Base-by-base conservation (phyloP, 345 rosid genomes). In the Citrus hindsii region DNA sequence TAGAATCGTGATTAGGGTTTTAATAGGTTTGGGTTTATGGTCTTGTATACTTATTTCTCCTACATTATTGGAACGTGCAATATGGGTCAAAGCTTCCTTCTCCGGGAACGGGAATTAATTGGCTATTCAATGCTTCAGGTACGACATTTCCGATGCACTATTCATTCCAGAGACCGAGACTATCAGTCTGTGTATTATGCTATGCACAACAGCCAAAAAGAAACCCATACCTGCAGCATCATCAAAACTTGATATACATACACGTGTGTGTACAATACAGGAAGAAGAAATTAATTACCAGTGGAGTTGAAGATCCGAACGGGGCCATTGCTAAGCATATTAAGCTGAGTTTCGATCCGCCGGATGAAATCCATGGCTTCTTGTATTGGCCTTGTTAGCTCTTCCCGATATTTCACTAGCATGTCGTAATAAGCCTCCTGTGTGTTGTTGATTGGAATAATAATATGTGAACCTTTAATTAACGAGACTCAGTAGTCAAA, bases 301-400 rank as follows among this genome's bases (percentile, higher is more conserved):
- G 94, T 79, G 73, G 93, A 78, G 75, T 90, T 89, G 85, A 90
- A 89, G 89, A 92, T 88, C 79, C 92, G 93, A 53, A 88, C 81
- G 78, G 99, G 91, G 63, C 87, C 90, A 79, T 83, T 88, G 87
- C 90, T 86, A 75, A 92, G 83, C 92, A 90, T 84, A 83, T 84
- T 94, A 42, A 96, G 88, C 83, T 96, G 98, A 67, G 94, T 85
- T 89, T 96, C 98, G 85, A 96, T 92, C 83, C 95, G 86, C 66
- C 97, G 94, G 90, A 96, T 94, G 93, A 92, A 96, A 80, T 92
- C 99, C 95, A 92, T 92, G 78, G 98, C 98, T 87, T 96, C 99
- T 84, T 94, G 95, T 77, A 96, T 86, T 18, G 99, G 99, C 84
- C 94, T 85, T 51, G 94, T 88, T 69, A 96, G 87, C 85, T 96